Evolutionary conservation across 257 asterid species (phyloP).

Genomic region (Oldenlandia corymbosa): DNA sequence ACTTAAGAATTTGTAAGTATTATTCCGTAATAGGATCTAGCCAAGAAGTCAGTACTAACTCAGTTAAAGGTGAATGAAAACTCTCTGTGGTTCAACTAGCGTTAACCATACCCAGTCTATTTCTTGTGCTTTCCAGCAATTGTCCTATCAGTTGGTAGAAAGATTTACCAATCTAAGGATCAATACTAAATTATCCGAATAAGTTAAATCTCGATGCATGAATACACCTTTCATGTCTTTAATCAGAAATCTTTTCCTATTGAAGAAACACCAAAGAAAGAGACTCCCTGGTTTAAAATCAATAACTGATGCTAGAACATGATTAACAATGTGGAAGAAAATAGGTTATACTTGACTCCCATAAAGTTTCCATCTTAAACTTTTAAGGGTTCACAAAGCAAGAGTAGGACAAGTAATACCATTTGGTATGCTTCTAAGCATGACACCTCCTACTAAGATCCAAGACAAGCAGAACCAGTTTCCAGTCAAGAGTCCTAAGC

Average conservation of each 20-base stretch:
- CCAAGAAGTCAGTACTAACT: neutral
- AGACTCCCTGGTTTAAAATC: neutral
- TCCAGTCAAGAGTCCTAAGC: neutral
- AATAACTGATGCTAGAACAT: neutral
- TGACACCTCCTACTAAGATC: neutral
- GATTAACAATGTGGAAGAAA: neutral
- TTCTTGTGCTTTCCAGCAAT: neutral
- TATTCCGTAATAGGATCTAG: neutral
- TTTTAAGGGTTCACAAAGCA: neutral
- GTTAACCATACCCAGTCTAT: neutral
- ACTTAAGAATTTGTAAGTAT: neutral
- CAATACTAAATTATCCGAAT: neutral
- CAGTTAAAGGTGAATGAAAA: neutral
- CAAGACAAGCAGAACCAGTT: too few species aligned
- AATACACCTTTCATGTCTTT: neutral
- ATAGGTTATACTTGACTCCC: neutral
- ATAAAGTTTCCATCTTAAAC: neutral
- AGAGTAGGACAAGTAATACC: neutral
- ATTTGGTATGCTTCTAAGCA: neutral
- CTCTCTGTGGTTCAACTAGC: neutral
- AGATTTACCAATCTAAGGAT: neutral
- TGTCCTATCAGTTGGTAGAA: neutral
- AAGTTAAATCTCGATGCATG: neutral
- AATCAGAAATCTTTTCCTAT: neutral
- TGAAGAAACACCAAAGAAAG: too few species aligned